A percentile compares a stretch with the other conserved stretches of the same genome.
These are phyloP conservation scores for Myriosclerotinia scirpicola DNA, from an alignment of 2,329 filamentous ascomycete species.

Conservation along the genomic window DNA sequence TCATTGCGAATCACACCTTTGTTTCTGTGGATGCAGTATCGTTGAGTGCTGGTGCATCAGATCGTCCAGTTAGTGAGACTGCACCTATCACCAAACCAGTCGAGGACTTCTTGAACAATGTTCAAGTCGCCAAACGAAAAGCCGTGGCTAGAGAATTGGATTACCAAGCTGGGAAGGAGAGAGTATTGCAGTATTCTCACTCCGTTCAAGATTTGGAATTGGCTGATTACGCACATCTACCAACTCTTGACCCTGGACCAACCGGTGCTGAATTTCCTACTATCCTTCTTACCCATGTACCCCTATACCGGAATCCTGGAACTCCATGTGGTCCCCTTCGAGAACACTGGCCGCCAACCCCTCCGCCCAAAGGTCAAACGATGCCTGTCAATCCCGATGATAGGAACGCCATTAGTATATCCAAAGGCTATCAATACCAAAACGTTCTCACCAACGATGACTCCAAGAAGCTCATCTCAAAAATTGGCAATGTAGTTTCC, in stretches of 20 bases:
- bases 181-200: slow-evolving; percentile 58
- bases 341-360: slow-evolving; percentile 76
- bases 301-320: slow-evolving; percentile 76
- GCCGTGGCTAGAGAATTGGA: slow-evolving; percentile 69
- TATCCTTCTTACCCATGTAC: slow-evolving; percentile 86
- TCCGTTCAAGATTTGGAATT: slow-evolving; percentile 53
- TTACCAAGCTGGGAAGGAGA: slow-evolving; percentile 58
- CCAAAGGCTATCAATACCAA: slow-evolving; percentile 89
- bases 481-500: slow-evolving; percentile 77
- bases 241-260: slow-evolving; percentile 46
- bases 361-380: slow-evolving; percentile 58
- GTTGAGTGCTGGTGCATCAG: slow-evolving; percentile 67
- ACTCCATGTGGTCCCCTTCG: slow-evolving; percentile 86
- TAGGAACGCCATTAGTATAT: slow-evolving; percentile 74
- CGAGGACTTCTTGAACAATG: slow-evolving; percentile 70
- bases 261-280: slow-evolving; percentile 69
- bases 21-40: slow-evolving; percentile 89
- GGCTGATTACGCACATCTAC: slow-evolving; percentile 42
- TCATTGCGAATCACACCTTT: slow-evolving; percentile 93
- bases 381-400: slow-evolving; percentile 60
- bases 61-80: slow-evolving; percentile 43
- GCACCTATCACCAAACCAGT: slow-evolving; percentile 73
- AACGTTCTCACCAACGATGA: slow-evolving; percentile 82
- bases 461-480: slow-evolving; percentile 72
- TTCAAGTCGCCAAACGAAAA: slow-evolving; percentile 64